phyloP scores from a whole-genome alignment of 768 basidiomycete genomes.

The Suillus tomentosus region DNA sequence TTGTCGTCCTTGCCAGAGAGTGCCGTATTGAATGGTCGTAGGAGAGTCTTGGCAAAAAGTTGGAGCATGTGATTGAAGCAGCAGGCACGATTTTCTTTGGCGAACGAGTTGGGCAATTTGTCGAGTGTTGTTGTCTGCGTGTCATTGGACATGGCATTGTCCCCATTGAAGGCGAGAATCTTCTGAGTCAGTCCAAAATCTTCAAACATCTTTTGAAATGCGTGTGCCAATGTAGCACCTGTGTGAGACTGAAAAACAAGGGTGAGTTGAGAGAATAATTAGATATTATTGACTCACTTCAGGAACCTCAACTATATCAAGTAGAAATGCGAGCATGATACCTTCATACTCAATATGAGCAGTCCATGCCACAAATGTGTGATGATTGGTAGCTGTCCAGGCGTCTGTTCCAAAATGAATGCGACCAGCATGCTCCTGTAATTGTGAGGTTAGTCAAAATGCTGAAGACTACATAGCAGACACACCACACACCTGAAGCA shows the following conservation, averaged over 20 bases:
- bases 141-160: slow-evolving; percentile 32
- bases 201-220: slow-evolving; percentile 24
- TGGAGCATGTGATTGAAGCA: slow-evolving; percentile 33
- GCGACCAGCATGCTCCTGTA: slow-evolving; percentile 28
- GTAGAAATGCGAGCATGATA: slow-evolving; percentile 18
- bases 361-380: slow-evolving; percentile 29
- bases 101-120: slow-evolving; percentile 22
- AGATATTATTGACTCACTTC: slow-evolving; percentile 25
- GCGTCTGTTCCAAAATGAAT: too few relatives aligned
- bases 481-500: slow-evolving; percentile 14
- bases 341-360: slow-evolving; percentile 31
- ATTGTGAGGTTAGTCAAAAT: slow-evolving; percentile 1
- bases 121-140: slow-evolving; percentile 21
- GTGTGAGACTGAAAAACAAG: too few relatives aligned
- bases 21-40: slow-evolving; percentile 35
- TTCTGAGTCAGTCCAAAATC: slow-evolving; percentile 32
- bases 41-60: slow-evolving; percentile 35
- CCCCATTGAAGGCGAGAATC: slow-evolving; percentile 22
- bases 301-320: slow-evolving; percentile 36
- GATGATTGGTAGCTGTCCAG: slow-evolving; percentile 39
- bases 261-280: too few relatives aligned
- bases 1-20: too few relatives aligned
- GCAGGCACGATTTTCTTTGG: slow-evolving; percentile 14
- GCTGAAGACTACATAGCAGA: background rate
- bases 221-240: too few relatives aligned